Conservation (phyloP, 2,329 filamentous ascomycete genomes). For the Pyricularia pennisetigena region DNA sequence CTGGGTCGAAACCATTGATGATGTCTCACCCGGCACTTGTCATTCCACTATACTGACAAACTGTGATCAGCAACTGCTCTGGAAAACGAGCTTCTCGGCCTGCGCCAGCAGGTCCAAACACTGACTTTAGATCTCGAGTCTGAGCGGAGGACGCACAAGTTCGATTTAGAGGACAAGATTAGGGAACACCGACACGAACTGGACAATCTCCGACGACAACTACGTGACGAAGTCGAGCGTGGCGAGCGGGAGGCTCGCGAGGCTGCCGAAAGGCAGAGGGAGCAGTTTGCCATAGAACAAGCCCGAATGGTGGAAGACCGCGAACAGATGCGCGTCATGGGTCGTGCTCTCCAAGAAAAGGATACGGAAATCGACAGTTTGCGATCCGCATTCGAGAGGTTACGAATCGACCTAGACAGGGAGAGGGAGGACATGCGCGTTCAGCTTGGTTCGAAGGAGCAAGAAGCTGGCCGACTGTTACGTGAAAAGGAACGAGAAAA, state of each 20-base stretch:
- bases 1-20: not conserved
- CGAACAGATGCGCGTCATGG: conserved; percentile 47
- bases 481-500: conserved; percentile 45
- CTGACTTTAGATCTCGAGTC: conserved; percentile 29
- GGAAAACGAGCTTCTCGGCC: conserved; percentile 51
- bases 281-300: conserved; percentile 57
- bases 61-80: conserved; percentile 22
- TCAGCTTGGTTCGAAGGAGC: conserved; percentile 39
- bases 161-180: conserved; percentile 43
- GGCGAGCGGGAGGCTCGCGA: conserved; percentile 60
- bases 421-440: conserved; percentile 57
- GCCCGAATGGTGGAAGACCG: conserved; percentile 48
- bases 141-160: conserved; percentile 33
- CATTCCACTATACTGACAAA: not conserved
- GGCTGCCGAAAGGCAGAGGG: conserved; percentile 50
- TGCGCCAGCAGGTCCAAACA: conserved; percentile 35
- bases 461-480: conserved; percentile 35
- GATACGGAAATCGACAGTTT: conserved; percentile 15
- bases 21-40: not conserved
- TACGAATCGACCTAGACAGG: conserved; percentile 16
- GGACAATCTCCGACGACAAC: conserved; percentile 41
- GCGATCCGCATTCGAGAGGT: not conserved
- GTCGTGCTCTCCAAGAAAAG: conserved; percentile 41
- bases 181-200: conserved; percentile 45
- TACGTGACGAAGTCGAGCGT: conserved; percentile 43